These are phyloP conservation scores for Pseudogymnoascus sp. DNA, from an alignment of 2,329 filamentous ascomycete species.

Conservation along the genomic window DNA sequence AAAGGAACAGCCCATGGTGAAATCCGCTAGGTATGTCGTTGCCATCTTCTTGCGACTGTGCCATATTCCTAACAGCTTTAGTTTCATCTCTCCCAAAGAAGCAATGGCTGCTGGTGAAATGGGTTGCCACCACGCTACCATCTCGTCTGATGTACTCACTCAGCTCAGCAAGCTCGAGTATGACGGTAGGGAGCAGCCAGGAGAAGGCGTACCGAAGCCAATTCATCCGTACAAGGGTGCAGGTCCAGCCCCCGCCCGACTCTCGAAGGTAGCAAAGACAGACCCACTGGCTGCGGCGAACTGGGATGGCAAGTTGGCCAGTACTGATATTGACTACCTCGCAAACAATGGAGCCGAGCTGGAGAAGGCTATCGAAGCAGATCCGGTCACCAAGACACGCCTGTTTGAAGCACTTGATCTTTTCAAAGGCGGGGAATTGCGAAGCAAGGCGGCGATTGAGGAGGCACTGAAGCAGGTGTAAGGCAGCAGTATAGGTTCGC, in stretches of 20 bases:
- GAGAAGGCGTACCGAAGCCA: constrained; percentile 33
- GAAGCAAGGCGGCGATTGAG: constrained; percentile 33
- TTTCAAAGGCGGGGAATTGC: constrained; percentile 33
- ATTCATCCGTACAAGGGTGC: constrained; percentile 32
- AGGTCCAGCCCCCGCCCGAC: constrained; percentile 27
- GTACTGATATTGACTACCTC: constrained; percentile 38
- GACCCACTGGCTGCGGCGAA: constrained; percentile 33
- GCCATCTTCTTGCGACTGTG: background rate
- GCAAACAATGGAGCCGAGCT: constrained; percentile 36
- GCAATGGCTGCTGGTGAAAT: constrained; percentile 38
- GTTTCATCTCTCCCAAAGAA: constrained; percentile 36
- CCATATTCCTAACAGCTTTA: constrained; percentile 16
- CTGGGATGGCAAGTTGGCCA: constrained; percentile 33
- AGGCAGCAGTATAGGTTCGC: background rate
- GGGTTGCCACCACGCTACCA: constrained; percentile 38
- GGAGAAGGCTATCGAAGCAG: constrained; percentile 34
- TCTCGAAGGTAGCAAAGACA: constrained; percentile 29
- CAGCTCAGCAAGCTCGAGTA: constrained; percentile 33
- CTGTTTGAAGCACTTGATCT: constrained; percentile 33
- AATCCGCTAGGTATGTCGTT: constrained; percentile 33
- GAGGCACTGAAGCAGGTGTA: constrained; percentile 22
- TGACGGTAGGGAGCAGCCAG: constrained; percentile 31
- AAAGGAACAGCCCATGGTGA: constrained; percentile 39
- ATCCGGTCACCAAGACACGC: constrained; percentile 31
- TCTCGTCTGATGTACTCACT: constrained; percentile 33